A percentile compares a stretch with the other conserved stretches of the same genome.
phyloP scores from a whole-genome alignment of 2,329 filamentous ascomycete genomes.

The Scolecobasidium constrictum region DNA sequence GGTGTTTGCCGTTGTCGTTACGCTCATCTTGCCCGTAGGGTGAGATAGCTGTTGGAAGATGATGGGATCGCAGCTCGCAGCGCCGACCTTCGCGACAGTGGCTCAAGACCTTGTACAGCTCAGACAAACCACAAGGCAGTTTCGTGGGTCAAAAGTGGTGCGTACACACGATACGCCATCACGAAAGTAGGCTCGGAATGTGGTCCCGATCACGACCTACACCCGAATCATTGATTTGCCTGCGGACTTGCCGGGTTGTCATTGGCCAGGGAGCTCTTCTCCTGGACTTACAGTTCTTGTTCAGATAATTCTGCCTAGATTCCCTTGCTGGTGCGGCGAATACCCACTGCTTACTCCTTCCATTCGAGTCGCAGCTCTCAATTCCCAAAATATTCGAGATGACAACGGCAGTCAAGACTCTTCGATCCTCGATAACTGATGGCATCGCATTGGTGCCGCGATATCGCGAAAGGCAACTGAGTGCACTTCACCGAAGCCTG shows the following conservation, averaged over 20 bases:
- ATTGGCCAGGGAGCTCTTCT: too few relatives aligned
- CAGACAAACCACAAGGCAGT: neutral
- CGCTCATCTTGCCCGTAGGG: constrained; percentile 25
- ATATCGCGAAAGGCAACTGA: constrained; percentile 36
- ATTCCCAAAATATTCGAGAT: too few relatives aligned
- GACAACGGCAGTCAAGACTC: constrained; percentile 17
- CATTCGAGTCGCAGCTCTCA: too few relatives aligned
- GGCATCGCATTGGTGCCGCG: constrained; percentile 34
- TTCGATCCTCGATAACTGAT: constrained; percentile 33
- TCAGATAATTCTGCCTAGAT: too few relatives aligned
- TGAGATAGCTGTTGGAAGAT: constrained; percentile 10
- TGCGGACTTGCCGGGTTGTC: neutral
- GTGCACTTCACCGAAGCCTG: constrained; percentile 27
- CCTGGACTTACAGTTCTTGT: too few relatives aligned
- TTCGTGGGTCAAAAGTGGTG: neutral
- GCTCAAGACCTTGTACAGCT: too few relatives aligned
- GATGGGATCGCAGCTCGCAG: neutral
- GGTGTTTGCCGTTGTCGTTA: constrained; percentile 32
- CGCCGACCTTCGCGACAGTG: too few relatives aligned
- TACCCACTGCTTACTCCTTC: too few relatives aligned
- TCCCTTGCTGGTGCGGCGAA: too few relatives aligned
- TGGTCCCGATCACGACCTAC: neutral
- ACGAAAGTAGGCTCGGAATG: neutral
- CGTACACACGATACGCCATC: neutral
- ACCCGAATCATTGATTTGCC: neutral